phyloP scores from a whole-genome alignment of 495 filamentous ascomycete genomes.

The Rhizodiscina lignyota region DNA sequence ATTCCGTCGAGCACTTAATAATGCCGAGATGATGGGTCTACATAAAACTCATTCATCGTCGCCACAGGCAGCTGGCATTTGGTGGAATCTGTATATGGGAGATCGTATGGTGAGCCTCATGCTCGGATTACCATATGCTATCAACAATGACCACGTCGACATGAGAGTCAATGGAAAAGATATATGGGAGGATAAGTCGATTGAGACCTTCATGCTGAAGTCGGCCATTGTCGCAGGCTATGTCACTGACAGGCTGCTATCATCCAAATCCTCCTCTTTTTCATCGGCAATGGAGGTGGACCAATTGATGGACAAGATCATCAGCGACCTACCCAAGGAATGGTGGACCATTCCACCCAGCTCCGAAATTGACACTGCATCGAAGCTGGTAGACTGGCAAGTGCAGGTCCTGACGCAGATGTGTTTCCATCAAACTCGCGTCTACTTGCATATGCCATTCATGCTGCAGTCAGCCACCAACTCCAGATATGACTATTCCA shows the following conservation, averaged over 20 bases:
- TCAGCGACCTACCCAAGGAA: constrained; percentile 18
- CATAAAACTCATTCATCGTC: constrained; percentile 13
- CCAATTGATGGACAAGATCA: constrained; percentile 28
- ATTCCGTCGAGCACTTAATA: constrained; percentile 28
- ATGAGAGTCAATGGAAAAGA: constrained; percentile 6
- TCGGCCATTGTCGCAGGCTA: constrained; percentile 28
- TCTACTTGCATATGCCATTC: constrained; percentile 35
- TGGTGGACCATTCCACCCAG: constrained; percentile 16
- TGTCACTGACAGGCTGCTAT: constrained; percentile 35
- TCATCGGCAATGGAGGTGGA: constrained; percentile 30
- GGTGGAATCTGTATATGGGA: constrained; percentile 25
- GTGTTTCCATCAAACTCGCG: constrained; percentile 26
- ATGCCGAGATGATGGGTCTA: constrained; percentile 27
- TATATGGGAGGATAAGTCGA: constrained; percentile 12
- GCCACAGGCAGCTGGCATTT: constrained; percentile 20
- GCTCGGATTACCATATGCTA: constrained; percentile 33
- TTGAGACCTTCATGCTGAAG: constrained; percentile 13
- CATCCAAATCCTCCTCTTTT: constrained; percentile 21
- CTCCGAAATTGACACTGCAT: constrained; percentile 6
- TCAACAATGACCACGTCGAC: constrained; percentile 23
- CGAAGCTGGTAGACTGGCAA: constrained; percentile 11
- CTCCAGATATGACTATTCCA: constrained; percentile 23
- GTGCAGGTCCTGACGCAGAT: constrained; percentile 28
- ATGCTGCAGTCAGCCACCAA: constrained; percentile 33
- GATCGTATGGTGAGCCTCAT: constrained; percentile 32